Evolutionary conservation across 2,329 filamentous ascomycete species (phyloP), one percentile per base, ranked within the genome.

Genomic region (Fusarium palustre): DNA sequence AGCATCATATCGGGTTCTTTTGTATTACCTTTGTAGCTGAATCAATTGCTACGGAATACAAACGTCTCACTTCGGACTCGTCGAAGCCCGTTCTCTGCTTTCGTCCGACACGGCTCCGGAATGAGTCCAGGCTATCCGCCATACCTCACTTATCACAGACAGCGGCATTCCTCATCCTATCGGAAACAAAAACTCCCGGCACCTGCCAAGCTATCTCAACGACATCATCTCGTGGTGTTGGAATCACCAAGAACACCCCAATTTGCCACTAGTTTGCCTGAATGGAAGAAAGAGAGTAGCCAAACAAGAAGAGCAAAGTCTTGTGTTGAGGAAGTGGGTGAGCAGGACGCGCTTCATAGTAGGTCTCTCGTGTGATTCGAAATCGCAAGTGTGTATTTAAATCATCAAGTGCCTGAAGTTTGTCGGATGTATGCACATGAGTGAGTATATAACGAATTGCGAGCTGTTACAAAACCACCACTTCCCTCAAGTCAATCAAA

Each of bases 141-240:
- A 83, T 84, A 52, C 84, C 83, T 4, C 84, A 84, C 3, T 78
- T 88, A n/a, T 86, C 84, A 4, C 75, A 77, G 28, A 83, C 81
- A 4, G 85, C 85, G 12, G 87, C 84, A 5, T 88, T 88, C 72
- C 81, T 88, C 28, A 81, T 87, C 43, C 73, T 87, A 2, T 77
- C 83, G 1, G 77, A 82, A 30, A 79, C 73, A 7, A 66, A 79
- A 18, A 69, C 64, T 2, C 73, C 78, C 1, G 67, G 78, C 7
- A 78, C 84, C 6, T 72, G 80, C 59, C 59, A 73, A 13, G 84
- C 75, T 0, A 79, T 86, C 8, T 82, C 83, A 36, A 82, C 81
- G 9, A 76, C 79, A 2, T 73, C 88, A 5, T 79, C 85, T 7
- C 75, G 77, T 22, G 69, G 87, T 46, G 76, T 77, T 33, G 80